A percentile compares a stretch with the other conserved stretches of the same genome.
These are phyloP conservation scores for Penicillium sp. DNA, from an alignment of 2,329 filamentous ascomycete species.

Conservation along the genomic window DNA sequence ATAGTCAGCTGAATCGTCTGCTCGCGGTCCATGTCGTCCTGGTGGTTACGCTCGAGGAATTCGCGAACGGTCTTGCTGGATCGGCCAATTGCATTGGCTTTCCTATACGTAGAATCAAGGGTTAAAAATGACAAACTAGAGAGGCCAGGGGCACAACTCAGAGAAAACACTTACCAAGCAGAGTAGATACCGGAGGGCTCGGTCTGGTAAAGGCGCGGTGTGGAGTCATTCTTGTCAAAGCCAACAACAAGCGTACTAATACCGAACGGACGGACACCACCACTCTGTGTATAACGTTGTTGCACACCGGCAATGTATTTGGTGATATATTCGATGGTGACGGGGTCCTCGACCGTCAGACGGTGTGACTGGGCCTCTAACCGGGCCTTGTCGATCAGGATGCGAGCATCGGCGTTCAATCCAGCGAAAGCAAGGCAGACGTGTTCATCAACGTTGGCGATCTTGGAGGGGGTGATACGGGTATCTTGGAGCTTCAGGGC, in stretches of 20 bases:
- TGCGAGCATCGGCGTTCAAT: conserved; percentile 95
- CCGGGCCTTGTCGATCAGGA: conserved; percentile 96
- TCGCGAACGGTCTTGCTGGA: conserved; percentile 99
- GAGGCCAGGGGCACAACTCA: neutral
- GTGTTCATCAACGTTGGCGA: conserved; percentile 92
- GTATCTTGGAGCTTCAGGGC: conserved; percentile 99
- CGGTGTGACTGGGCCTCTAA: conserved; percentile 97
- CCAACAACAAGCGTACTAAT: conserved; percentile 98
- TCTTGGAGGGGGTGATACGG: conserved; percentile 97
- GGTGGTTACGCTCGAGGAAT: conserved; percentile 98
- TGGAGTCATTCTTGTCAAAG: conserved; percentile 92
- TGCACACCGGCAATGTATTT: conserved; percentile 98
- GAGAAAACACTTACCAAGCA: conserved; percentile 71
- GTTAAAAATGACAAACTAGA: neutral
- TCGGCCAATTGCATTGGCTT: conserved; percentile 97
- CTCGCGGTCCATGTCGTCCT: conserved; percentile 95
- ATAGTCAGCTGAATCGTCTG: conserved; percentile 95
- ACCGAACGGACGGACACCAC: conserved; percentile 96
- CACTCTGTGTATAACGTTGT: conserved; percentile 98
- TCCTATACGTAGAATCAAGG: conserved; percentile 62
- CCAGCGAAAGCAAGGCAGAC: conserved; percentile 97
- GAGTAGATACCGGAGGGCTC: conserved; percentile 99
- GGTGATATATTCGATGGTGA: conserved; percentile 98
- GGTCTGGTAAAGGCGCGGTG: conserved; percentile 92
- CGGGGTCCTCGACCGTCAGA: conserved; percentile 94